phyloP scores from a whole-genome alignment of 2,329 filamentous ascomycete genomes.

The Diaporthe amygdali region DNA sequence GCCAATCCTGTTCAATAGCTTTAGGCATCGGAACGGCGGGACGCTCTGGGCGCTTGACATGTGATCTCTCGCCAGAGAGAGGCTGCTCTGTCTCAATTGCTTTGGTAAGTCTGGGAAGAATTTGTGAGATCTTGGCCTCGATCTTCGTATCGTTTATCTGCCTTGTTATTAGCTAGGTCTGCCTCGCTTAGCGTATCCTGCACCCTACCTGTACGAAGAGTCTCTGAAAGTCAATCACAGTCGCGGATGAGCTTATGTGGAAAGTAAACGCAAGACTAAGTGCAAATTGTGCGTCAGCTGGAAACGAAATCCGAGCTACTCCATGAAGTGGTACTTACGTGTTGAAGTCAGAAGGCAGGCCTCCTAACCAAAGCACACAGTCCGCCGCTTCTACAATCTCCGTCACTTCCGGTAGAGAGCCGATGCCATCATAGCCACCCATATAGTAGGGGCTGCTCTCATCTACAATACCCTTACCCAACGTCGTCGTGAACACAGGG shows the following conservation, averaged over 20 bases:
- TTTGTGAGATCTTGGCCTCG: slow-evolving; percentile 27
- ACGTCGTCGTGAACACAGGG: slow-evolving; percentile 67
- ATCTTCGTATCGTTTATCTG: slow-evolving; percentile 26
- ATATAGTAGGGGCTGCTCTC: slow-evolving; percentile 66
- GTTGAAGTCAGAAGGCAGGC: slow-evolving; percentile 26
- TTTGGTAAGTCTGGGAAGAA: slow-evolving; percentile 23
- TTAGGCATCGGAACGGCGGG: neutral
- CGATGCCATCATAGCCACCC: slow-evolving; percentile 68
- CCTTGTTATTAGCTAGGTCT: neutral
- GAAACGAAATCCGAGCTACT: too few species aligned
- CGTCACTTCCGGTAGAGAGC: slow-evolving; percentile 42
- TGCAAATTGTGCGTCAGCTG: neutral
- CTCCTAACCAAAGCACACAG: slow-evolving; percentile 26
- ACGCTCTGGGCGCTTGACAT: neutral
- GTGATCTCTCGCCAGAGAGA: neutral
- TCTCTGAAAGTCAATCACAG: neutral
- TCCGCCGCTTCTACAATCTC: slow-evolving; percentile 22
- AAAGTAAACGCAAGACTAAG: neutral
- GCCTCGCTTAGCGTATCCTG: neutral
- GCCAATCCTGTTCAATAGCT: slow-evolving; percentile 24
- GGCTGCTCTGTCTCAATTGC: slow-evolving; percentile 14
- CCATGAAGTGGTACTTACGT: slow-evolving; percentile 17
- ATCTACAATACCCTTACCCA: slow-evolving; percentile 70
- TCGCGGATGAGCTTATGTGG: slow-evolving; percentile 25
- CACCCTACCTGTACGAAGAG: neutral